These are phyloP conservation scores for Coccomyxa sp. DNA, from an alignment of 139 green algal genomes.

Conservation along the genomic window DNA sequence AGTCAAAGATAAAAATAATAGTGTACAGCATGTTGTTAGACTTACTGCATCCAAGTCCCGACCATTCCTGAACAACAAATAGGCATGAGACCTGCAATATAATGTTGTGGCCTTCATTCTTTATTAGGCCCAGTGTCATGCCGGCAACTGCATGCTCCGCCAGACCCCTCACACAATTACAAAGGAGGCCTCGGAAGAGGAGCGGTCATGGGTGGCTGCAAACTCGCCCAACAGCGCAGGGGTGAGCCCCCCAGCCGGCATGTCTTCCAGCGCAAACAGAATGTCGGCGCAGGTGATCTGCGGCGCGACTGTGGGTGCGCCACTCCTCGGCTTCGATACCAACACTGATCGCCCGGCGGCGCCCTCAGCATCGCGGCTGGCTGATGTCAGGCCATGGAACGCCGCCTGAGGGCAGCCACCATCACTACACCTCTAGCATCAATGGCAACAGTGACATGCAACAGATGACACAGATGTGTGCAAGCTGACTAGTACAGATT, in stretches of 20 bases:
- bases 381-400: background rate
- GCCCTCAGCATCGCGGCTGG: background rate
- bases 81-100: too few relatives aligned
- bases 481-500: background rate
- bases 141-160: too few relatives aligned
- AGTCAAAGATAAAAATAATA: too few relatives aligned
- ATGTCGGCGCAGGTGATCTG: constrained; percentile 29
- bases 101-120: too few relatives aligned
- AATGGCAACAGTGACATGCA: too few relatives aligned
- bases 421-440: background rate
- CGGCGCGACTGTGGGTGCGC: background rate
- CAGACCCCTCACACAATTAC: too few relatives aligned
- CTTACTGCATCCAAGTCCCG: too few relatives aligned
- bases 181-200: background rate
- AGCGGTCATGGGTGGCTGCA: background rate
- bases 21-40: too few relatives aligned
- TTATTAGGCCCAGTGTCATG: too few relatives aligned
- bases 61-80: too few relatives aligned
- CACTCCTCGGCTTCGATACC: background rate
- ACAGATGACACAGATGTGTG: background rate
- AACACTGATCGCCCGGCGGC: background rate
- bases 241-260: constrained; percentile 5
- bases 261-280: constrained; percentile 18
- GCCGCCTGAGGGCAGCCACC: background rate
- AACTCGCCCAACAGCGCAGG: background rate